Percentiles rank a stretch among this genome's conserved stretches.
phyloP scores from a whole-genome alignment of 2,329 filamentous ascomycete genomes.

The Tetracladium maxilliforme region DNA sequence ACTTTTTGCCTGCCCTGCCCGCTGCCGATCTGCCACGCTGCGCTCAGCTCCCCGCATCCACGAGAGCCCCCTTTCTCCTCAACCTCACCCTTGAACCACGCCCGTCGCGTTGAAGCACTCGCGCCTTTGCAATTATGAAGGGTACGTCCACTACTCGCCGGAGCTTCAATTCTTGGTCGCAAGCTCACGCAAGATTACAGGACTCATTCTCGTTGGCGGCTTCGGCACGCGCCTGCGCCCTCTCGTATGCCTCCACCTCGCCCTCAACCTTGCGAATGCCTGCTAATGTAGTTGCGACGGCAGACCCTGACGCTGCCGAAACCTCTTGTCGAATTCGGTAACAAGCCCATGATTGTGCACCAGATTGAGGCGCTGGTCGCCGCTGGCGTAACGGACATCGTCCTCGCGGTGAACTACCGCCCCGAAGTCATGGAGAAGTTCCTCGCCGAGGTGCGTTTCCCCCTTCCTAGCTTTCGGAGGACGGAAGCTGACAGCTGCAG shows the following conservation, averaged over 20 bases:
- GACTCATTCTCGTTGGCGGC: conserved; percentile 96
- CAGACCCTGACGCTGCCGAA: conserved; percentile 95
- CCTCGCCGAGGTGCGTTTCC: conserved; percentile 60
- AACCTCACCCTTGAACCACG: conserved; percentile 1
- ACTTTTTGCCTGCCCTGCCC: too few relatives aligned
- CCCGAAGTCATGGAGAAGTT: conserved; percentile 95
- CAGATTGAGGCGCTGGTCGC: conserved; percentile 90
- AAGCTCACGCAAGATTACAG: too few relatives aligned
- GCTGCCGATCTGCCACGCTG: too few relatives aligned
- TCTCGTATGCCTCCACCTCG: conserved; percentile 48
- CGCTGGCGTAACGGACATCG: conserved; percentile 92
- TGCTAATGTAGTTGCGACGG: conserved; percentile 6
- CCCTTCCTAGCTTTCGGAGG: neutral
- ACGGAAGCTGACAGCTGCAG: conserved; percentile 22
- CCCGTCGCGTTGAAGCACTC: conserved; percentile 1
- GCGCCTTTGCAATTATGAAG: conserved; percentile 13
- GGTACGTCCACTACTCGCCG: conserved; percentile 7
- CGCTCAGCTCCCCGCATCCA: too few relatives aligned
- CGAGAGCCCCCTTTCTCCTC: too few relatives aligned
- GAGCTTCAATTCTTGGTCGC: neutral
- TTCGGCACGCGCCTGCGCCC: conserved; percentile 96
- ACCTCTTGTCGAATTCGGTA: conserved; percentile 93
- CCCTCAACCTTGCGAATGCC: conserved; percentile 10
- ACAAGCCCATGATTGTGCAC: conserved; percentile 98
- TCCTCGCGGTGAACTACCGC: conserved; percentile 96